Evolutionary conservation across 768 basidiomycete genomes (phyloP).

Genomic region (Leccinum olivaceopallidum): DNA sequence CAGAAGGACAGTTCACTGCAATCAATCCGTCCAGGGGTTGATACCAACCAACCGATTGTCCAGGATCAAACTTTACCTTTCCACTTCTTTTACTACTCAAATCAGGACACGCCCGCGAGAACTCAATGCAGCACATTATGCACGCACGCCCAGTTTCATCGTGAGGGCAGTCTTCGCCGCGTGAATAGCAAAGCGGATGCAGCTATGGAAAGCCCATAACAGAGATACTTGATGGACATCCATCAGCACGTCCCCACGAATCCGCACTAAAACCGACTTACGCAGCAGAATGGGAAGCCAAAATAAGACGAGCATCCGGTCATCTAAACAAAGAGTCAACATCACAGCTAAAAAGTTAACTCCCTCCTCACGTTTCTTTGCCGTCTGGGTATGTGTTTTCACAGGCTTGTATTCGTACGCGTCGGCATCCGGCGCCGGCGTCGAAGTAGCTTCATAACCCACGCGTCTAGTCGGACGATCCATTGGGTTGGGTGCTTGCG

Average conservation of each 20-base stretch:
- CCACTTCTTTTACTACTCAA: neutral
- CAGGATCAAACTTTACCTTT: neutral
- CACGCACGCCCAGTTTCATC: slow-evolving; percentile 42
- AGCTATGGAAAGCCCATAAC: slow-evolving; percentile 59
- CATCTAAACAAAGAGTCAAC: slow-evolving; percentile 47
- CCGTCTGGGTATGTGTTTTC: slow-evolving; percentile 43
- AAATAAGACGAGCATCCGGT: slow-evolving; percentile 82
- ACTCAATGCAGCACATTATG: slow-evolving; percentile 19
- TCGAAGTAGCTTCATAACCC: slow-evolving; percentile 46
- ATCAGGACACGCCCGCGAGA: slow-evolving; percentile 5
- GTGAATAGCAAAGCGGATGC: slow-evolving; percentile 52
- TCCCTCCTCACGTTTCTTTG: slow-evolving; percentile 60
- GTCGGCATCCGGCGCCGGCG: slow-evolving; percentile 69
- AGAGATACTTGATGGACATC: slow-evolving; percentile 48
- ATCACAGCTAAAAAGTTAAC: neutral
- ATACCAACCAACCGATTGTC: slow-evolving; percentile 8
- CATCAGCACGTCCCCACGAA: slow-evolving; percentile 8
- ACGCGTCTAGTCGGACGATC: slow-evolving; percentile 43
- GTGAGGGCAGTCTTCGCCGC: slow-evolving; percentile 49
- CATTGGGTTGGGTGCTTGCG: slow-evolving; percentile 24
- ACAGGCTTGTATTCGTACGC: slow-evolving; percentile 63
- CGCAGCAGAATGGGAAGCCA: slow-evolving; percentile 84
- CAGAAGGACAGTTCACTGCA: slow-evolving; percentile 9
- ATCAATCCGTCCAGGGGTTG: slow-evolving; percentile 7
- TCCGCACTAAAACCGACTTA: slow-evolving; percentile 41